A percentile compares a stretch with the other conserved stretches of the same genome.
Evolutionary conservation across 176 grass and related monocot species (phyloP).

Genomic region (Aegilops tauschii): DNA sequence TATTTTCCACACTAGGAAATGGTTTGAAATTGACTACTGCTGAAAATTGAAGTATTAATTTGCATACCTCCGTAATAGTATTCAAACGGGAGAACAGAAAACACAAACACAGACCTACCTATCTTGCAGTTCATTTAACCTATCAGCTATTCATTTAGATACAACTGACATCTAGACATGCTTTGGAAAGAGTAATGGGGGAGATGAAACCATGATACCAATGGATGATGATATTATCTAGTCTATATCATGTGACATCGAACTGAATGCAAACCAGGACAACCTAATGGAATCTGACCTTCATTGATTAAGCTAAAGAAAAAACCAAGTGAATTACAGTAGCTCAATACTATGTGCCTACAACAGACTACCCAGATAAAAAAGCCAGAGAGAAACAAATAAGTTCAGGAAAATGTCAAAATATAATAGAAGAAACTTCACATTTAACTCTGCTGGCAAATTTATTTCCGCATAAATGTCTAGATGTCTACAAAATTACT

Average conservation of each 20-base stretch:
- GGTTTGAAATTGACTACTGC: background rate
- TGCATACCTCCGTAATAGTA: background rate
- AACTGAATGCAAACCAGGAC: slow-evolving; percentile 2
- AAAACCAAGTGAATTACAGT: slow-evolving; percentile 12
- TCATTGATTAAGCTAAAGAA: background rate
- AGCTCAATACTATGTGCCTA: background rate
- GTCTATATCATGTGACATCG: background rate
- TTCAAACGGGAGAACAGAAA: slow-evolving; percentile 3
- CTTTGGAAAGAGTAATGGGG: background rate
- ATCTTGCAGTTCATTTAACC: background rate
- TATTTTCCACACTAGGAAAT: background rate
- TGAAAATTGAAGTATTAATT: slow-evolving; percentile 16
- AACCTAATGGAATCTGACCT: slow-evolving; percentile 16
- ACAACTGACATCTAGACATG: background rate
- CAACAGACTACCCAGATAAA: background rate
- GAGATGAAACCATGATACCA: background rate
- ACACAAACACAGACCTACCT: background rate
- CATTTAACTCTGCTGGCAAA: background rate
- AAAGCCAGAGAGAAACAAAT: slow-evolving; percentile 10
- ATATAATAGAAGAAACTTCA: slow-evolving; percentile 4
- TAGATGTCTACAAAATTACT: slow-evolving; percentile 11
- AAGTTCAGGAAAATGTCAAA: slow-evolving; percentile 15
- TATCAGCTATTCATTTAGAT: slow-evolving; percentile 15
- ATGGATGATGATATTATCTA: background rate
- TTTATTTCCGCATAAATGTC: background rate